These are phyloP conservation scores for sweet orange (Citrus sinensis) DNA, from an alignment of 345 rosid species.

Conservation along the genomic window DNA sequence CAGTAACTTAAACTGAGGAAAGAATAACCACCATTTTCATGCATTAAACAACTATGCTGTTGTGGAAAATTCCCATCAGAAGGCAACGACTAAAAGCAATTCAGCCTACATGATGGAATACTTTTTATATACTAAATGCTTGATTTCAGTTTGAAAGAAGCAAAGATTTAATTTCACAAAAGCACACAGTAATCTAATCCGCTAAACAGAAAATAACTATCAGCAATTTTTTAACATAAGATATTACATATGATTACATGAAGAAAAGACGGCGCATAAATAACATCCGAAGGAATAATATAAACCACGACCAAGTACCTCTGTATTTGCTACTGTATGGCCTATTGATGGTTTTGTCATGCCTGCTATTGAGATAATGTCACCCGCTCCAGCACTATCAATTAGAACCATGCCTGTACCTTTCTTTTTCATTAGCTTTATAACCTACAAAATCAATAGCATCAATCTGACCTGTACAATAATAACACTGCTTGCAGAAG, in stretches of 20 bases:
- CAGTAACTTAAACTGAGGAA: not conserved
- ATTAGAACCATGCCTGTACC: conserved; percentile 77
- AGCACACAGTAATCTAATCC: not conserved
- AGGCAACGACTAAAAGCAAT: not conserved
- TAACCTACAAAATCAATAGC: conserved; percentile 49
- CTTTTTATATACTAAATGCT: not conserved
- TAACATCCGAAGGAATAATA: not conserved
- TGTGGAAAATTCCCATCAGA: not conserved
- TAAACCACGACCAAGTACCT: conserved; percentile 40
- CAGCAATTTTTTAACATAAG: not conserved
- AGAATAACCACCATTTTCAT: not conserved
- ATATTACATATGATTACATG: not conserved
- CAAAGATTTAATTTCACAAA: not conserved
- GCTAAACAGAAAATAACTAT: not conserved
- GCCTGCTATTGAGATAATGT: conserved; percentile 92
- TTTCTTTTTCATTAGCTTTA: conserved; percentile 96
- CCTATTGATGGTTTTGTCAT: conserved; percentile 82
- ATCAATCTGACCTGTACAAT: conserved; percentile 10
- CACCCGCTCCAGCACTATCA: conserved; percentile 95
- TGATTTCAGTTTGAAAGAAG: not conserved
- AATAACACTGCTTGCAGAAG: not conserved
- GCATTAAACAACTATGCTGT: not conserved
- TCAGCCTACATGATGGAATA: not conserved
- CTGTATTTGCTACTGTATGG: conserved; percentile 79
- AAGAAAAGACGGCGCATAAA: not conserved